Evolutionary conservation across 352 stramenopile species (phyloP).

Genomic region (Phytopythium chamaehyphon): DNA sequence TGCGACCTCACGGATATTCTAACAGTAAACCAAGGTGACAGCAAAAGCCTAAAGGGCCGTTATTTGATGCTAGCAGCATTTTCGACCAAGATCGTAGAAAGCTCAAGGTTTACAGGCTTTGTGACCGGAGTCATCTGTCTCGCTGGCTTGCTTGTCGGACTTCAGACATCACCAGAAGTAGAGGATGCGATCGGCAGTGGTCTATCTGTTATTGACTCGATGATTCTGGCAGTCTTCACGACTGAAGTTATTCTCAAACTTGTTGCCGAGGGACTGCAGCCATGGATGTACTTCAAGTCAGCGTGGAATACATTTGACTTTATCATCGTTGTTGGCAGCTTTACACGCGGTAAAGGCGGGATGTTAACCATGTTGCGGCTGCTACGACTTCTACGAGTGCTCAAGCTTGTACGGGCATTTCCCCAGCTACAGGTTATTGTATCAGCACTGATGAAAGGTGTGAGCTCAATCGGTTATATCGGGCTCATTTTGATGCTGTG

Average conservation of each 20-base stretch:
- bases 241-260: constrained; percentile 77
- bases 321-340: constrained; percentile 77
- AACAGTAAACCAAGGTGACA: constrained; percentile 39
- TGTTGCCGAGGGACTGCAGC: constrained; percentile 65
- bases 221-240: constrained; percentile 76
- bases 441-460: constrained; percentile 83
- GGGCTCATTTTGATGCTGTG: constrained; percentile 84
- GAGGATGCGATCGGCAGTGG: constrained; percentile 42
- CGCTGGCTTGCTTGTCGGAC: constrained; percentile 67
- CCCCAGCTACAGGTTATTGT: constrained; percentile 89
- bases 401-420: constrained; percentile 86
- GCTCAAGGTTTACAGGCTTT: constrained; percentile 58
- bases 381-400: constrained; percentile 73
- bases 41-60: constrained; percentile 36
- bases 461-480: constrained; percentile 89
- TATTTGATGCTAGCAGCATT: constrained; percentile 42
- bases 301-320: constrained; percentile 86
- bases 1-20: constrained; percentile 68
- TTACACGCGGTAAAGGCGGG: constrained; percentile 54
- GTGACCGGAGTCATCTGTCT: constrained; percentile 77
- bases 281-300: constrained; percentile 71
- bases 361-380: constrained; percentile 85
- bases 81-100: constrained; percentile 49
- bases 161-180: constrained; percentile 65
- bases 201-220: constrained; percentile 46